phyloP scores from a whole-genome alignment of 306 rosid genomes.

The Potentilla sterilis region DNA sequence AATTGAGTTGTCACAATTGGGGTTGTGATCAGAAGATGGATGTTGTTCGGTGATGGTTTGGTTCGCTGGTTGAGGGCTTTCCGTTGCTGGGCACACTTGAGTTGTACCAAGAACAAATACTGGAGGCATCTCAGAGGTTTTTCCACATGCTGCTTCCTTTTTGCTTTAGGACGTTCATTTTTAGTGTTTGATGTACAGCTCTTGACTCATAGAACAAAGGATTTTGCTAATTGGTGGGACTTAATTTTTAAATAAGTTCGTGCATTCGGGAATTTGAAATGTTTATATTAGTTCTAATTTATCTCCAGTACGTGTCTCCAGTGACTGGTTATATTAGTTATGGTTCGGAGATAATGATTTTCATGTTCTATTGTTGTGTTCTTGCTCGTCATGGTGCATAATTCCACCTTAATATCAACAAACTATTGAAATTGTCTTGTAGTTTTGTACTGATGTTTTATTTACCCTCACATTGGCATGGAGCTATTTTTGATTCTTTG shows the following conservation, averaged over 20 bases:
- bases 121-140: conserved; percentile 29
- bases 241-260: conserved; percentile 18
- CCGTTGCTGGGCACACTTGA: conserved; percentile 23
- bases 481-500: not conserved
- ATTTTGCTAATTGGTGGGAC: conserved; percentile 43
- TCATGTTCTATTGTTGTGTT: not conserved
- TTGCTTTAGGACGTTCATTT: conserved; percentile 36
- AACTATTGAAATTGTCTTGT: not conserved
- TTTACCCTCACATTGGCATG: not conserved
- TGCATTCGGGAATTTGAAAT: not conserved
- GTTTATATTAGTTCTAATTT: not conserved
- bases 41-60: conserved; percentile 21
- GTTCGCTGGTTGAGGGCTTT: conserved; percentile 30
- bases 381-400: not conserved
- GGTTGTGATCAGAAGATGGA: conserved; percentile 17
- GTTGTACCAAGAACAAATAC: conserved; percentile 27
- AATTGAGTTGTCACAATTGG: not conserved
- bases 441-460: not conserved
- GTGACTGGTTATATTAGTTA: not conserved
- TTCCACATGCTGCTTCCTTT: conserved; percentile 31
- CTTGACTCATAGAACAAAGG: conserved; percentile 46
- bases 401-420: not conserved
- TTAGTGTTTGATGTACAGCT: conserved; percentile 61
- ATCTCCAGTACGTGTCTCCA: not conserved
- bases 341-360: not conserved